Base-by-base conservation (phyloP, 1,284 basidiomycete genomes). In the Malassezia vespertilionis region DNA sequence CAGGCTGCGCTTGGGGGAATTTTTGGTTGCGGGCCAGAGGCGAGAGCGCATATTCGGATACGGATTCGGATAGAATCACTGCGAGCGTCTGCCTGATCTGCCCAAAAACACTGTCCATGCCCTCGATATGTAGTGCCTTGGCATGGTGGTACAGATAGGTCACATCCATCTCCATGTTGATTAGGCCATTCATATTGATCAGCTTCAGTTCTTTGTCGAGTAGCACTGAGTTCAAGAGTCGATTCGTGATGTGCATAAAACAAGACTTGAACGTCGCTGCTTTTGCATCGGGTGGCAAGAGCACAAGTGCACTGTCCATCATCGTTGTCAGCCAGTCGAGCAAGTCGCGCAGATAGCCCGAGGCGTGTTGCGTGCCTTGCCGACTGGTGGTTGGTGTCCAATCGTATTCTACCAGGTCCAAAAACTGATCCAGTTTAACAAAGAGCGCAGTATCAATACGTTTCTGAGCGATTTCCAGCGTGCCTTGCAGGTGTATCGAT, bases 291-390 rank as follows among this genome's bases (percentile, higher is more conserved):
- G 86, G 82, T 52, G 74, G 74, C 27, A 79, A 57, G 8, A 86
- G 81, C 64, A 93, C 82, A 40, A 84, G 77, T 15, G 96, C 82
- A 23, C 85, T 85, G 71, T 96, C 91, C 57, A 97, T 88, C 57
- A 95, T 86, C 1, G 90, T 93, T 31, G 84, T 87, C 34, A 97
- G 76, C 85, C 91, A 99, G 61, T 89, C 89, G 65, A 93, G 79
- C 65, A 96, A 80, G 71, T 96, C 93, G 65, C 87, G 84, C 7
- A 97, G 77, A 72, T 95, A 96, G 75, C 82, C 81, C 76, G 87
- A 91, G 34, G 88, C 86, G 33, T 79, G 46, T 5, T 24, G 33
- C 27, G 40, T 40, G 12, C 23, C 33, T 12, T 21, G 28, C 20
- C 46, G 33, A 20, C 38, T 14, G 28, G 37, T 63, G 15, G 73